Evolutionary conservation across 169 alveolate genomes (phyloP).

Genomic region (Plasmodium knowlesi): DNA sequence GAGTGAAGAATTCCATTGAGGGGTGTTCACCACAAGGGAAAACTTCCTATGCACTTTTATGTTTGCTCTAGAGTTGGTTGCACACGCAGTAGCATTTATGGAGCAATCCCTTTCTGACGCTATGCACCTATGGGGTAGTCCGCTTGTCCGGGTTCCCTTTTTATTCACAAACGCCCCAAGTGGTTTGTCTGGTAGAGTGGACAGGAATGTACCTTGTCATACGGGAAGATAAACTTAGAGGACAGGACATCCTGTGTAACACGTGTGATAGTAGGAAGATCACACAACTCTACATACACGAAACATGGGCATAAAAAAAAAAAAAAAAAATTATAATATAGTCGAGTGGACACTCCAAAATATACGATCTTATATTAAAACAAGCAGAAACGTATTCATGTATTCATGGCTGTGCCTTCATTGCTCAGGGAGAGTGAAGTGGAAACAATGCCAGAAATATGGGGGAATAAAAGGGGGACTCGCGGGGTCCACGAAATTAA

Average conservation of each 20-base stretch:
- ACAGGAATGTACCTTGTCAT: neutral
- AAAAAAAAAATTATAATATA: too few species aligned
- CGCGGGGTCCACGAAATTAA: too few species aligned
- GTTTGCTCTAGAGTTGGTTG: neutral
- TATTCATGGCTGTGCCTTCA: too few species aligned
- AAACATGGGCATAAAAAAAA: neutral
- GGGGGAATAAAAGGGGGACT: too few species aligned
- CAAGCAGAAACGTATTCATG: too few species aligned
- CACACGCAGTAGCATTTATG: neutral
- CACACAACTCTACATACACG: neutral
- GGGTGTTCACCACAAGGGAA: neutral
- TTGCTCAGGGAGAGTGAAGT: too few species aligned
- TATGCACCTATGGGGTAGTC: neutral
- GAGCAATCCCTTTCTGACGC: neutral
- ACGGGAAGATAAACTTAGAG: neutral
- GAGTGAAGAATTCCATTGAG: too few species aligned
- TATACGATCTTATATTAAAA: too few species aligned
- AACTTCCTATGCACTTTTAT: neutral
- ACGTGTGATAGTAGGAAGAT: neutral
- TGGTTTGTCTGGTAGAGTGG: neutral
- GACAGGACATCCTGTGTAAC: neutral
- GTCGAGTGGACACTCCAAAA: too few species aligned
- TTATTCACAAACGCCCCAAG: neutral
- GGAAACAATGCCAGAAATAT: too few species aligned
- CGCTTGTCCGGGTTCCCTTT: neutral